Evolutionary conservation across 148 eudicot genomes (phyloP).

Genomic region (Nyssa sinensis): DNA sequence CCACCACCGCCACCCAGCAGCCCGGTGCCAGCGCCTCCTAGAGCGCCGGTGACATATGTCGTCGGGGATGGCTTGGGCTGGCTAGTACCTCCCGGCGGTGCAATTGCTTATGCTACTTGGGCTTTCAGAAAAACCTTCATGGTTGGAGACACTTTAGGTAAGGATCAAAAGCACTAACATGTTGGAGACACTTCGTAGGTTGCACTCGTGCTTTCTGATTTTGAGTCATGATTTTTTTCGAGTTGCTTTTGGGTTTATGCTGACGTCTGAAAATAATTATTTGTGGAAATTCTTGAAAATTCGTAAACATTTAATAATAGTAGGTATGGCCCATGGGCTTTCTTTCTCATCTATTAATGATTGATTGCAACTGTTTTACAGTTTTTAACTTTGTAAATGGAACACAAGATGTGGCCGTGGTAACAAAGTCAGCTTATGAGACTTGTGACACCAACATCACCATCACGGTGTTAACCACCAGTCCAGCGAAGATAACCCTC

Average conservation of each 20-base stretch:
- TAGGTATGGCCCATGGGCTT: no score
- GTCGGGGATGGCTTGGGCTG: slow-evolving; percentile 32
- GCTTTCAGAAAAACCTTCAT: slow-evolving; percentile 16
- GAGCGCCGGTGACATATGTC: slow-evolving; percentile 1
- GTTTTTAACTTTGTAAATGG: slow-evolving; percentile 24
- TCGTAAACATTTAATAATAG: no score
- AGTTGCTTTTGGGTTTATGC: no score
- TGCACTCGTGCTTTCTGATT: no score
- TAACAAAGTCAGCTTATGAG: slow-evolving; percentile 18
- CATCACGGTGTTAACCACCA: slow-evolving; percentile 5
- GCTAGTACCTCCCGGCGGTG: slow-evolving; percentile 25
- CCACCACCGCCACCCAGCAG: background rate
- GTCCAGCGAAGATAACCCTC: slow-evolving; percentile 31
- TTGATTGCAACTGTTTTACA: no score
- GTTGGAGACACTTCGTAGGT: no score
- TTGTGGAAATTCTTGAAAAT: no score
- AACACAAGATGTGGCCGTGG: slow-evolving; percentile 22
- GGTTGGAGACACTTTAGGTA: slow-evolving; percentile 30
- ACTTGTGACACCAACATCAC: slow-evolving; percentile 21
- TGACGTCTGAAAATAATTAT: no score
- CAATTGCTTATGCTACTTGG: slow-evolving; percentile 20
- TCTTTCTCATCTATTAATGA: no score
- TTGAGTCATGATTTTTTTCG: no score
- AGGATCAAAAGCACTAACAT: background rate
- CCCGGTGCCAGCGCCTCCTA: background rate